A percentile compares a stretch with the other conserved stretches of the same genome.
Evolutionary conservation across 352 stramenopile genomes (phyloP).

Genomic region (Phytophthora palmivora): DNA sequence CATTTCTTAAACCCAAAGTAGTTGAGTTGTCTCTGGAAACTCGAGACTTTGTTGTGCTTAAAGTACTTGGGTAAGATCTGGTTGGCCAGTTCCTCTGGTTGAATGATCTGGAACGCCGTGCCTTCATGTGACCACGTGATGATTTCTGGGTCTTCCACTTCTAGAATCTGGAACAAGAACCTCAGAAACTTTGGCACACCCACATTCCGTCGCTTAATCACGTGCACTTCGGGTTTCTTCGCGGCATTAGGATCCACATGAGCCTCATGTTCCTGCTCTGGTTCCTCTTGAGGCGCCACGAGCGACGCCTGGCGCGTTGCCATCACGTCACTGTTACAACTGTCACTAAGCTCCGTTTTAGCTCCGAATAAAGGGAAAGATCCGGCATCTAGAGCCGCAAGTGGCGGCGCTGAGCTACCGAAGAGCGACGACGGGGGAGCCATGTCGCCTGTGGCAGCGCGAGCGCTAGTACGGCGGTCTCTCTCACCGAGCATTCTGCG

Average conservation of each 20-base stretch:
- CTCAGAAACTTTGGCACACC: conserved; percentile 75
- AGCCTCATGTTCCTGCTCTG: conserved; percentile 32
- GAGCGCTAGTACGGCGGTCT: conserved; percentile 9
- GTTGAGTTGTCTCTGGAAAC: conserved; percentile 80
- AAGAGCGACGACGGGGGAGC: conserved; percentile 5
- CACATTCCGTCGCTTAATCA: conserved; percentile 66
- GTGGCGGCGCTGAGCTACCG: neutral
- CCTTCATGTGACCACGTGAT: conserved; percentile 74
- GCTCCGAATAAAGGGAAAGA: conserved; percentile 11
- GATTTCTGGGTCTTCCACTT: conserved; percentile 59
- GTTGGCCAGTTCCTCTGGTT: conserved; percentile 60
- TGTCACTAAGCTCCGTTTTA: conserved; percentile 23
- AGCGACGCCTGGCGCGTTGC: conserved; percentile 31
- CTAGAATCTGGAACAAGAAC: conserved; percentile 78
- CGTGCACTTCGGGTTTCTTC: conserved; percentile 27
- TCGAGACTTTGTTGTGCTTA: conserved; percentile 85
- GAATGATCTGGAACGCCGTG: conserved; percentile 77
- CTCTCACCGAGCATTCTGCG: conserved; percentile 39
- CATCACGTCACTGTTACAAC: conserved; percentile 11
- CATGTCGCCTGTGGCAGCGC: neutral
- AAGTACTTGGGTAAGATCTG: conserved; percentile 77
- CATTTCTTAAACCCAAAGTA: conserved; percentile 89
- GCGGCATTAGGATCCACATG: neutral
- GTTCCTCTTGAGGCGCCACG: conserved; percentile 24
- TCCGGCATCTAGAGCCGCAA: neutral